Evolutionary conservation across 345 rosid genomes (phyloP).

Genomic region (Salix koriyanagi): DNA sequence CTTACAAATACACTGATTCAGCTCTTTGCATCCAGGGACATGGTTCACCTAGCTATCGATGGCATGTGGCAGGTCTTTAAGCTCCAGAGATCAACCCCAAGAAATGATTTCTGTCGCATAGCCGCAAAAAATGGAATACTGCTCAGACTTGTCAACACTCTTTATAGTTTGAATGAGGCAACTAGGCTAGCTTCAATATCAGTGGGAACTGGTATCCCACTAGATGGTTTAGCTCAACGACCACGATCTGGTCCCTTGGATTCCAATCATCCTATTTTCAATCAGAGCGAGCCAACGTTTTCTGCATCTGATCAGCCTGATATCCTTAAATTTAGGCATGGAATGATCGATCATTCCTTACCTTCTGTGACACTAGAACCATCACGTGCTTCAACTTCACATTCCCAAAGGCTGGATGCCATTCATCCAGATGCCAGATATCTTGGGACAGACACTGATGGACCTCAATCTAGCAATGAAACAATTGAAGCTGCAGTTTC

Average conservation of each 20-base stretch:
- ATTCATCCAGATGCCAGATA: slow-evolving; percentile 48
- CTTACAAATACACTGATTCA: slow-evolving; percentile 22
- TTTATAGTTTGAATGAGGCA: slow-evolving; percentile 94
- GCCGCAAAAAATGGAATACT: slow-evolving; percentile 94
- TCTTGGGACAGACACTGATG: slow-evolving; percentile 43
- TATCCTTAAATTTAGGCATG: slow-evolving; percentile 52
- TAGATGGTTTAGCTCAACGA: slow-evolving; percentile 57
- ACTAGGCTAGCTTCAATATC: slow-evolving; percentile 71
- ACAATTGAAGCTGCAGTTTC: slow-evolving; percentile 41
- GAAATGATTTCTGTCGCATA: slow-evolving; percentile 87
- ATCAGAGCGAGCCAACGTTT: slow-evolving; percentile 52
- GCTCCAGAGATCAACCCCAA: slow-evolving; percentile 88
- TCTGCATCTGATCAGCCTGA: slow-evolving; percentile 59
- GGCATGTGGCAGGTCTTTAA: slow-evolving; percentile 99
- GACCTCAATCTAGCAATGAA: slow-evolving; percentile 56
- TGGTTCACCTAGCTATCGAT: slow-evolving; percentile 98
- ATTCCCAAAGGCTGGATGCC: slow-evolving; percentile 62
- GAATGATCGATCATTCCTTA: slow-evolving; percentile 41
- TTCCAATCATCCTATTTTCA: slow-evolving; percentile 51
- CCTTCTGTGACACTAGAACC: slow-evolving; percentile 22
- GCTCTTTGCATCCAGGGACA: slow-evolving; percentile 69
- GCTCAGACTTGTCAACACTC: slow-evolving; percentile 80
- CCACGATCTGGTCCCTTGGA: slow-evolving; percentile 77
- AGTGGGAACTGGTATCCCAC: slow-evolving; percentile 50
- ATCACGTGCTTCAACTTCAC: slow-evolving; percentile 42